phyloP scores from a whole-genome alignment of 495 filamentous ascomycete genomes.

The Acidiella bohemica region DNA sequence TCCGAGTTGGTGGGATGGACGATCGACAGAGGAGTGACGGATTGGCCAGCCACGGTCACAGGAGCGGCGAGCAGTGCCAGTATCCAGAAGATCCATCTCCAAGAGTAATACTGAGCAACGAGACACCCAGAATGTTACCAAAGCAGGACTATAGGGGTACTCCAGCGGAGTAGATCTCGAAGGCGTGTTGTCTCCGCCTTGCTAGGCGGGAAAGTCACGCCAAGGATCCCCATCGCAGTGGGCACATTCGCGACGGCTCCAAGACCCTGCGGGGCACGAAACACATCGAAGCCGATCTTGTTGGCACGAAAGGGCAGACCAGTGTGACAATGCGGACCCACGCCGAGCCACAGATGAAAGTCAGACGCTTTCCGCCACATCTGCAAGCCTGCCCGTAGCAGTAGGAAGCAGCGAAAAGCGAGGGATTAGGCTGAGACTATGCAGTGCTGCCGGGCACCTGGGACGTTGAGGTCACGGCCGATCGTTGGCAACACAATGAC shows the following conservation, averaged over 20 bases:
- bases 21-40: slow-evolving; percentile 24
- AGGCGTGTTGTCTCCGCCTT: slow-evolving; percentile 53
- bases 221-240: slow-evolving; percentile 48
- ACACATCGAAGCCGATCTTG: slow-evolving; percentile 30
- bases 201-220: slow-evolving; percentile 45
- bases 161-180: slow-evolving; percentile 28
- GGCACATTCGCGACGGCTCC: slow-evolving; percentile 29
- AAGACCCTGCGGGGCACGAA: slow-evolving; percentile 28
- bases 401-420: slow-evolving; percentile 27
- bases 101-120: slow-evolving; percentile 40
- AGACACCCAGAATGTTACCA: slow-evolving; percentile 43
- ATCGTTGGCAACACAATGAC: slow-evolving; percentile 51
- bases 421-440: slow-evolving; percentile 44
- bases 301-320: slow-evolving; percentile 24
- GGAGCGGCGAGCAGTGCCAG: slow-evolving; percentile 22
- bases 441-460: slow-evolving; percentile 46
- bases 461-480: slow-evolving; percentile 39
- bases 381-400: slow-evolving; percentile 28
- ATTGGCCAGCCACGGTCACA: slow-evolving; percentile 22
- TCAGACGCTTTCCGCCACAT: slow-evolving; percentile 27
- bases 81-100: slow-evolving; percentile 44
- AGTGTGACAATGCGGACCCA: slow-evolving; percentile 26
- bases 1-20: not conserved
- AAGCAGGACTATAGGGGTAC: slow-evolving; percentile 38
- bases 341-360: slow-evolving; percentile 27